Evolutionary conservation across 768 basidiomycete genomes (phyloP), one percentile per base, ranked within the genome.

Genomic region (Rhodotorula babjevae): DNA sequence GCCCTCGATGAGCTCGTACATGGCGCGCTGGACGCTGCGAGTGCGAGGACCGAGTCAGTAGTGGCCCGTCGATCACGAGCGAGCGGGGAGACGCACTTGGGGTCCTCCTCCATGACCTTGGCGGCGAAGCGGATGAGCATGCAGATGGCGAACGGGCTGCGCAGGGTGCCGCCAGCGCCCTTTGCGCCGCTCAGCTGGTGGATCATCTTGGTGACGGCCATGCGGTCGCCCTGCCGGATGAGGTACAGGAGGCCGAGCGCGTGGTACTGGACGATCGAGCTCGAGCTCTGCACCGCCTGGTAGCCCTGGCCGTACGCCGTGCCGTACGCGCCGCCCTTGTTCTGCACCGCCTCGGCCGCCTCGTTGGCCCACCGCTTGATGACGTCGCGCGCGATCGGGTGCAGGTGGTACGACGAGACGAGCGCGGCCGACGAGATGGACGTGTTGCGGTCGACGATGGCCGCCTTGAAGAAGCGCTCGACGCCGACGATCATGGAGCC

Each of bases 291-390:
- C 68, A 95, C 85, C 11, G 90, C 85, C 80, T 94, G 92, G 72
- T 81, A 90, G 84, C 81, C 87, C 44, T 67, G 49, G 47, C 85
- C 78, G 90, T 63, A 60, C 69, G 86, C 85, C 33, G 86, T 84
- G 23, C 84, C 82, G 57, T 83, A 83, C 31, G 83, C 81, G 81
- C 87, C 86, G 1, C 89, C 85, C 81, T 96, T 98, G 12, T 92
- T 88, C 79, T 87, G 93, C 76, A 96, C 90, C 0, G 96, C 92
- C 81, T 99, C 96, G 78, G 97, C 93, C 1, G 90, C 92, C 82
- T 99, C 96, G 81, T 97, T 98, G n/a, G 92, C 92, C 96, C 96
- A 99, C 78, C 96, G 89, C 79, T 92, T 94, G 72, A 98, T 95
- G 62, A 97, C 92, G 75, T 97, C 92, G 79, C 92, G 93, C 3